Conservation (phyloP, 23 red algal genomes). For the Cyanidium caldarium region DNA sequence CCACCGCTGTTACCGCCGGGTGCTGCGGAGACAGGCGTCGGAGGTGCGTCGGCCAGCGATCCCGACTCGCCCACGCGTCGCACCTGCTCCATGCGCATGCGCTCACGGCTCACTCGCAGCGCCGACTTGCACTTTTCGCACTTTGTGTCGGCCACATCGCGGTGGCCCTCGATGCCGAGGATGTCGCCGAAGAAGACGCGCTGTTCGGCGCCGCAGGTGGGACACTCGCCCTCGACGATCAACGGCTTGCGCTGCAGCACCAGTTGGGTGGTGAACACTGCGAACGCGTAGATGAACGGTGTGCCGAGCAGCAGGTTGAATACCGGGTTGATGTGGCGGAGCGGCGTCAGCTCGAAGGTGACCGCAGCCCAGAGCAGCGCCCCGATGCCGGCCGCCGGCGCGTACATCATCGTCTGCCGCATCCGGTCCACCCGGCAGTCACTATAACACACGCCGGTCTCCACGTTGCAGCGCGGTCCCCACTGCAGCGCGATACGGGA, state of each 20-base stretch:
- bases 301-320: slow-evolving; percentile 54
- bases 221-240: slow-evolving; percentile 85
- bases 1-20: too few relatives aligned
- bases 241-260: slow-evolving; percentile 44
- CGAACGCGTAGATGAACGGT: slow-evolving; percentile 34
- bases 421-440: slow-evolving; percentile 53
- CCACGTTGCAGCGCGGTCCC: slow-evolving; percentile 67
- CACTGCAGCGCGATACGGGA: slow-evolving; percentile 55
- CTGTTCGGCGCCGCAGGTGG: slow-evolving; percentile 48
- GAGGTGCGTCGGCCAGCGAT: too few relatives aligned
- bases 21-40: too few relatives aligned
- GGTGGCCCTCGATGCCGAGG: slow-evolving; percentile 39
- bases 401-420: slow-evolving; percentile 47
- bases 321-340: slow-evolving; percentile 58
- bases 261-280: slow-evolving; percentile 33
- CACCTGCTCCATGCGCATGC: slow-evolving; percentile 42
- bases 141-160: slow-evolving; percentile 36
- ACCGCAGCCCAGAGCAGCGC: slow-evolving; percentile 52
- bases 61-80: too few relatives aligned
- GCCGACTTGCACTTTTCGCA: slow-evolving; percentile 70
- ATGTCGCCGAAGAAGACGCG: slow-evolving; percentile 79
- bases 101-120: slow-evolving; percentile 45
- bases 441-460: slow-evolving; percentile 45
- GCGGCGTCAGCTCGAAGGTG: slow-evolving; percentile 73
- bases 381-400: slow-evolving; percentile 53